phyloP scores from a whole-genome alignment of 2,329 filamentous ascomycete species.

The Clarireedia sp. region DNA sequence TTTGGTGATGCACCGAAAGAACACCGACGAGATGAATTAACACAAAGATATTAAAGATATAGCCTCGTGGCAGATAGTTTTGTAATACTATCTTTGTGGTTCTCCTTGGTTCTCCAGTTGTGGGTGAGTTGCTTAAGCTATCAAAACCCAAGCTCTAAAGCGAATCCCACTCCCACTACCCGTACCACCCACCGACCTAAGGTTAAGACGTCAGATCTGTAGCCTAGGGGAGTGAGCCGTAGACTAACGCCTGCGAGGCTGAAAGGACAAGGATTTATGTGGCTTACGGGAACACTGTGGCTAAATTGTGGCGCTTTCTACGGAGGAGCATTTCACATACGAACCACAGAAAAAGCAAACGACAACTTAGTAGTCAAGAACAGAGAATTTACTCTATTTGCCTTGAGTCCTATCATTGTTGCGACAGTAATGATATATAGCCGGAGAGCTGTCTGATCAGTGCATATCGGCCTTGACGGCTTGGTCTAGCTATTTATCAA shows the following conservation, averaged over 20 bases:
- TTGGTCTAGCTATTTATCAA: too few relatives aligned
- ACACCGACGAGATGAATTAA: neutral
- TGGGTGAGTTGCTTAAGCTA: neutral
- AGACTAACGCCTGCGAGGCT: neutral
- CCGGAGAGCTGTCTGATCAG: too few relatives aligned
- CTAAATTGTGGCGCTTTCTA: too few relatives aligned
- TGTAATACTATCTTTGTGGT: neutral
- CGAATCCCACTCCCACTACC: neutral
- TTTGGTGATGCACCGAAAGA: neutral
- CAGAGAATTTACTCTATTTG: too few relatives aligned
- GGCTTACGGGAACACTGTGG: too few relatives aligned
- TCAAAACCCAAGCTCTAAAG: neutral
- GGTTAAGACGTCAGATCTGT: slow-evolving; percentile 7
- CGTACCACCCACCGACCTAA: neutral
- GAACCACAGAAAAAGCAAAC: too few relatives aligned
- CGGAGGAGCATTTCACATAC: too few relatives aligned
- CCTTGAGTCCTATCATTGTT: too few relatives aligned
- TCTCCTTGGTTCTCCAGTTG: neutral
- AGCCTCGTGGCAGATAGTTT: neutral
- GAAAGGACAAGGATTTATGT: too few relatives aligned
- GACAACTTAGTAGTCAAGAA: too few relatives aligned
- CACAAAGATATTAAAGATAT: neutral
- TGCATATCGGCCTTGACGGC: too few relatives aligned
- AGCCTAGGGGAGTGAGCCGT: neutral
- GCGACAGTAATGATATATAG: too few relatives aligned